Base-by-base conservation (phyloP, 108 stramenopile species). In the Ochromonas danica region DNA sequence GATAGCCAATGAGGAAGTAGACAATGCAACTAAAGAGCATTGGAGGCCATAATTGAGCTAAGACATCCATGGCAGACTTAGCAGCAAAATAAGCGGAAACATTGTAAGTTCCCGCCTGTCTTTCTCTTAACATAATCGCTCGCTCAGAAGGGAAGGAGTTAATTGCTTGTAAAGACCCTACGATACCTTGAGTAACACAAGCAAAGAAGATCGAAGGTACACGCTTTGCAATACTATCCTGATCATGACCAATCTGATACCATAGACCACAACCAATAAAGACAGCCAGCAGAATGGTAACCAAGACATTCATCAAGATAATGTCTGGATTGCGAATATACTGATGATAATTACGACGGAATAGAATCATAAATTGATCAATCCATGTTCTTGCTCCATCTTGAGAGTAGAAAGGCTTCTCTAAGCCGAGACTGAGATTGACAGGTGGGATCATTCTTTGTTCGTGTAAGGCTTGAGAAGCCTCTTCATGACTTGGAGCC, bases 81-180 rank as follows among this genome's bases (percentile, higher is more conserved):
- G 84, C 85, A 45, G 82, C 6, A 70, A 86, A 86, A 43, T 86
- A 86, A 0, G 85, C 78, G 28, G 81, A 83, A 0, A 85, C 84
- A 17, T 79, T 78, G 42, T 86, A 86, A 25, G 84, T 81, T 1
- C 85, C 85, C 28, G 81, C 79, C 2, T 70, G 74, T 2, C 85
- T 71, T 84, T 86, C 85, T 10, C 85, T 45, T 31, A 86, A 78
- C 84, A 86, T 85, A 39, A 86, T 81, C 36, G 80, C 67, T 10
- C 85, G 85, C 65, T 86, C 84, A 14, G 82, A 45, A 17, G 85
- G 84, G 79, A 86, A 86, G 0, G 89, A 3, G 38, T 33, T 75
- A 27, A 75, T 60, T 27, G 45, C 38, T 60, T 75, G 72, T 10
- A 42, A 60, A 6, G 72, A 75, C 3, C 6, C 36, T 30, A 27